Evolutionary conservation across 2,329 filamentous ascomycete species (phyloP).

Genomic region (Chrysoporthe puriensis): DNA sequence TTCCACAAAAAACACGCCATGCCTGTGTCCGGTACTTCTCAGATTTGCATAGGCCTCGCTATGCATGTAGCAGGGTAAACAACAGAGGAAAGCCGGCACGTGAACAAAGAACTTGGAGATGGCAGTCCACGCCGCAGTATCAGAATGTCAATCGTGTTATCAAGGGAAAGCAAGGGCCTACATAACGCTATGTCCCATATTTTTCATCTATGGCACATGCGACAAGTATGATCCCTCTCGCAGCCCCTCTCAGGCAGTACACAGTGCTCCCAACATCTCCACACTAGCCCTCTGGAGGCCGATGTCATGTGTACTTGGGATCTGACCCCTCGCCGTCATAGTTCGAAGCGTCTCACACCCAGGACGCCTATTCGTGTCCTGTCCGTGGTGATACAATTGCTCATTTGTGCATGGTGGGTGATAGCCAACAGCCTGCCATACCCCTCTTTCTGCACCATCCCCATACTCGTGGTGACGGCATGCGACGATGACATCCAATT

Average conservation of each 20-base stretch:
- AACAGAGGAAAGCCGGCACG: too few species aligned
- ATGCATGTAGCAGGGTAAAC: too few species aligned
- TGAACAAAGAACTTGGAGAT: too few species aligned
- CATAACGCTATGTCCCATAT: background rate
- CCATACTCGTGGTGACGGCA: too few species aligned
- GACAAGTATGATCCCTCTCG: background rate
- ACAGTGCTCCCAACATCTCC: background rate
- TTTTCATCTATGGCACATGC: background rate
- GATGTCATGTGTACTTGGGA: background rate
- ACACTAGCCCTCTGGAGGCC: background rate
- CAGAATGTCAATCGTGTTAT: too few species aligned
- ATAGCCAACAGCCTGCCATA: background rate
- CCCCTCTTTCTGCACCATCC: background rate
- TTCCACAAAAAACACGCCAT: too few species aligned
- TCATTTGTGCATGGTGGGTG: background rate
- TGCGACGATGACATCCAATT: too few species aligned
- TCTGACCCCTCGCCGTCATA: background rate
- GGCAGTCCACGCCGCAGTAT: too few species aligned
- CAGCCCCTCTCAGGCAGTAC: background rate
- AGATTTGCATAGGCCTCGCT: too few species aligned
- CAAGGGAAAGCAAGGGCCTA: too few species aligned
- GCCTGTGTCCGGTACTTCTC: too few species aligned
- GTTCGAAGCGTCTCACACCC: background rate
- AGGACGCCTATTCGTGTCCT: background rate
- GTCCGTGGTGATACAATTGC: background rate